Conservation (phyloP, 192 early-diverging fungal species). For the Globomyces pollinis-pini region DNA sequence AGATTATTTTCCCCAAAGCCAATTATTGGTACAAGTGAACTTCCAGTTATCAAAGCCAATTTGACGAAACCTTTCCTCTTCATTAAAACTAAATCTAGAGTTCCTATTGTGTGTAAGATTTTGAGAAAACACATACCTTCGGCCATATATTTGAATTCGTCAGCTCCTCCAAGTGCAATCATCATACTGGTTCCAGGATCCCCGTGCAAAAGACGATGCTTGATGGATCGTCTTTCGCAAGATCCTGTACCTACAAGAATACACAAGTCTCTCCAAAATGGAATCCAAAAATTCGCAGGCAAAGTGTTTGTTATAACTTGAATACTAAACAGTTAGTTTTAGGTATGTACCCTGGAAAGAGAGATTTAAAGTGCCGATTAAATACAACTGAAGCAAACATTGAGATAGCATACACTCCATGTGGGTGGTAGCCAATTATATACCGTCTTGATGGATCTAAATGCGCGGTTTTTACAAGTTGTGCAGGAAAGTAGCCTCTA, state of each 20-base stretch:
- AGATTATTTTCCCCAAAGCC: constrained; percentile 12
- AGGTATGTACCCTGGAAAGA: constrained; percentile 76
- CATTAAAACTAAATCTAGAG: constrained; percentile 26
- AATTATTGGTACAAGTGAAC: neutral
- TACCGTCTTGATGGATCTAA: constrained; percentile 19
- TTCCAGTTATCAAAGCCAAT: constrained; percentile 27
- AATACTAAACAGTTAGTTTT: no score
- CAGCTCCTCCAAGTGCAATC: constrained; percentile 27
- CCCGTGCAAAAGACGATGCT: constrained; percentile 3
- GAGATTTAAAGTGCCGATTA: constrained; percentile 38
- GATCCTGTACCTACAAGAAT: constrained; percentile 13
- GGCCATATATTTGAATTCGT: constrained; percentile 20
- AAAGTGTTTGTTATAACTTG: no score
- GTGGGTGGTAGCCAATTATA: constrained; percentile 15
- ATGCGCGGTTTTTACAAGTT: constrained; percentile 21
- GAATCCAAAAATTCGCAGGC: constrained; percentile 26
- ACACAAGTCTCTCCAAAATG: constrained; percentile 16
- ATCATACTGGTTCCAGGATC: constrained; percentile 10
- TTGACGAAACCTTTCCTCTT: constrained; percentile 34
- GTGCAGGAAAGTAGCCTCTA: constrained; percentile 32
- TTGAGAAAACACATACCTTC: no score
- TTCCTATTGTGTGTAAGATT: no score
- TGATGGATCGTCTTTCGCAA: constrained; percentile 13
- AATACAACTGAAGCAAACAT: constrained; percentile 4
- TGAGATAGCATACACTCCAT: constrained; percentile 12